These are phyloP conservation scores for Ogataea trehaloabstinens DNA, from an alignment of 805 yeast species.

Conservation along the genomic window DNA sequence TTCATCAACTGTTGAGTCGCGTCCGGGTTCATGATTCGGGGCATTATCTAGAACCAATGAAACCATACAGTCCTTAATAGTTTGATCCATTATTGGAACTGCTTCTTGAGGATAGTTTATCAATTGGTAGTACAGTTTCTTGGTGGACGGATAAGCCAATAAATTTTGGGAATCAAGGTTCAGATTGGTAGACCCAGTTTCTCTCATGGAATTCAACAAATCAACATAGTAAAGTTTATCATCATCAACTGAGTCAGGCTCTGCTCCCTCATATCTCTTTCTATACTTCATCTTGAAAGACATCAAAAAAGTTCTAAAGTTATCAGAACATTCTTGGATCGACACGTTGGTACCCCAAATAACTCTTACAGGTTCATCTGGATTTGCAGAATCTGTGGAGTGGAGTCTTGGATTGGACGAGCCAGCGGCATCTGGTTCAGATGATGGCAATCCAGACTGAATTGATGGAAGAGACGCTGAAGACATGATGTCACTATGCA, in stretches of 20 bases:
- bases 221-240: constrained; percentile 73
- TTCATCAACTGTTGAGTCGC: constrained; percentile 54
- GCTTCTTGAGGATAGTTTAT: constrained; percentile 95
- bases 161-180: constrained; percentile 83
- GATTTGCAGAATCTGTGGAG: constrained; percentile 32
- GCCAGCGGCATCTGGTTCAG: constrained; percentile 16
- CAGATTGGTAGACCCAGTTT: constrained; percentile 74
- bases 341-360: constrained; percentile 99
- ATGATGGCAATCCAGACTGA: constrained; percentile 21
- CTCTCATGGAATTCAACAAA: constrained; percentile 70
- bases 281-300: constrained; percentile 79
- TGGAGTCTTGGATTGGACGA: constrained; percentile 20
- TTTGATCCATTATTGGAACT: constrained; percentile 96
- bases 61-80: constrained; percentile 85
- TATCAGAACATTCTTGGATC: constrained; percentile 79
- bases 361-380: constrained; percentile 78
- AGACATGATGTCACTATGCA: constrained; percentile 11
- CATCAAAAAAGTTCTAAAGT: constrained; percentile 80
- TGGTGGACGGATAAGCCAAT: constrained; percentile 70
- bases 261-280: constrained; percentile 43
- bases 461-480: constrained; percentile 18
- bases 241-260: constrained; percentile 49
- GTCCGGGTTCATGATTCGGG: constrained; percentile 32
- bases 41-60: constrained; percentile 59
- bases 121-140: constrained; percentile 78